phyloP scores from a whole-genome alignment of 306 rosid genomes.

The Dicorynia guianensis region DNA sequence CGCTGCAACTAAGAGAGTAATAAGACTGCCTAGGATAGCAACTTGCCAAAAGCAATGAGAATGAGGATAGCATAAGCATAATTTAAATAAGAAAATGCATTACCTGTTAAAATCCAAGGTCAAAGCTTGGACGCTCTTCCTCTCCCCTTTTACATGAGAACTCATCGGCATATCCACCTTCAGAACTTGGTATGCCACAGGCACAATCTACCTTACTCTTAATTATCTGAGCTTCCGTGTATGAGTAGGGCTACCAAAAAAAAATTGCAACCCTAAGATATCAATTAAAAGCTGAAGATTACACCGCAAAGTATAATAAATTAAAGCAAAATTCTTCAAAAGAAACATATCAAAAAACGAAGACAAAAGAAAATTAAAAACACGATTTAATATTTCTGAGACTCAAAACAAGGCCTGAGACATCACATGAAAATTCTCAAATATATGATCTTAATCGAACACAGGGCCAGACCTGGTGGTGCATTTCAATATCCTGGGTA shows the following conservation, averaged over 20 bases:
- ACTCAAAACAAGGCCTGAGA: no score
- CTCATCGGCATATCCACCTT: constrained; percentile 45
- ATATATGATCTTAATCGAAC: constrained; percentile 25
- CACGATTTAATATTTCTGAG: not conserved
- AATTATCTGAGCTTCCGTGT: constrained; percentile 46
- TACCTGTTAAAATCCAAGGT: constrained; percentile 73
- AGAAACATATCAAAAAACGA: not conserved
- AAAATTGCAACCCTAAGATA: constrained; percentile 28
- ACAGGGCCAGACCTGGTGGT: constrained; percentile 61
- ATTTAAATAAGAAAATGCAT: constrained; percentile 12
- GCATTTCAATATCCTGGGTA: constrained; percentile 35
- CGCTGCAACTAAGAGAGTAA: no score
- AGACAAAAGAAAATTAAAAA: no score
- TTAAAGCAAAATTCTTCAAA: constrained; percentile 27
- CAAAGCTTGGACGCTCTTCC: constrained; percentile 62
- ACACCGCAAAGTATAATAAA: not conserved
- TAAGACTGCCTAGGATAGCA: not conserved
- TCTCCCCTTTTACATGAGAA: constrained; percentile 41
- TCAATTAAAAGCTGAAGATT: constrained; percentile 30
- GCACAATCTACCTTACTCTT: constrained; percentile 39
- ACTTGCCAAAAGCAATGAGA: not conserved
- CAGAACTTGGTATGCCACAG: constrained; percentile 34
- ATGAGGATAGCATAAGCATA: not conserved
- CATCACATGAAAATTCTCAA: no score
- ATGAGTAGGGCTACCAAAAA: constrained; percentile 46